Percentiles rank a stretch among this genome's conserved stretches.
phyloP scores from a whole-genome alignment of 1,284 basidiomycete genomes.

The Apiotrichum gracile region DNA sequence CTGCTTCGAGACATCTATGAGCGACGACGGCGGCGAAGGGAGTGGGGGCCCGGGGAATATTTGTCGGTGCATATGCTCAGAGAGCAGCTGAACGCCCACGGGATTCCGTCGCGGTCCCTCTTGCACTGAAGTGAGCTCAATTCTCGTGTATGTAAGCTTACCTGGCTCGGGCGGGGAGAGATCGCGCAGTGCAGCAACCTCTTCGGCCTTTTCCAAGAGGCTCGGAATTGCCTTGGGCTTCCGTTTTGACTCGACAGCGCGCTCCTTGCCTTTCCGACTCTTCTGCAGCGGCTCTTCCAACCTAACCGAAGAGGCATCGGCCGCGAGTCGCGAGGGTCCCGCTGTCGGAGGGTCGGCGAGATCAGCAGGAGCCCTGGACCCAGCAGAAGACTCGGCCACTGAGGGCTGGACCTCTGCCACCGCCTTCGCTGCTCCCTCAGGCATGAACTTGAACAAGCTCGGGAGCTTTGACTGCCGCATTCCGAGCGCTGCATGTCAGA shows the following conservation, averaged over 20 bases:
- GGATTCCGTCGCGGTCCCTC: constrained; percentile 59
- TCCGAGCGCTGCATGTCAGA: constrained; percentile 1
- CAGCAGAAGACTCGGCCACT: neutral
- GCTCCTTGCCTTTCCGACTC: constrained; percentile 22
- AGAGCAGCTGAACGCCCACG: constrained; percentile 87
- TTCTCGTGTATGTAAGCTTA: neutral
- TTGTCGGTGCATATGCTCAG: constrained; percentile 69
- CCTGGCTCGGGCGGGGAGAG: neutral
- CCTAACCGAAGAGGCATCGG: neutral
- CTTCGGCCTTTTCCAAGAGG: neutral
- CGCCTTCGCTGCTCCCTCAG: neutral
- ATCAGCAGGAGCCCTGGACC: neutral
- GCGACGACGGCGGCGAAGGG: constrained; percentile 58
- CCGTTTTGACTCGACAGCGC: neutral
- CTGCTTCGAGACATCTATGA: constrained; percentile 67
- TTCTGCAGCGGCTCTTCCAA: neutral
- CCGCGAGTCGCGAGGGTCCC: no score
- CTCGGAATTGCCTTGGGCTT: neutral
- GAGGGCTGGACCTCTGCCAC: neutral
- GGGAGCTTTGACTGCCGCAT: constrained; percentile 14
- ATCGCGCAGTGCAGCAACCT: neutral
- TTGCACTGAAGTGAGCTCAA: neutral
- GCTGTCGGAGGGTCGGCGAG: no score
- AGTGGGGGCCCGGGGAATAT: constrained; percentile 70
- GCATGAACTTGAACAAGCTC: constrained; percentile 16